A percentile compares a stretch with the other conserved stretches of the same genome.
Evolutionary conservation across 495 filamentous ascomycete species (phyloP).

Genomic region (Parathielavia appendiculata): DNA sequence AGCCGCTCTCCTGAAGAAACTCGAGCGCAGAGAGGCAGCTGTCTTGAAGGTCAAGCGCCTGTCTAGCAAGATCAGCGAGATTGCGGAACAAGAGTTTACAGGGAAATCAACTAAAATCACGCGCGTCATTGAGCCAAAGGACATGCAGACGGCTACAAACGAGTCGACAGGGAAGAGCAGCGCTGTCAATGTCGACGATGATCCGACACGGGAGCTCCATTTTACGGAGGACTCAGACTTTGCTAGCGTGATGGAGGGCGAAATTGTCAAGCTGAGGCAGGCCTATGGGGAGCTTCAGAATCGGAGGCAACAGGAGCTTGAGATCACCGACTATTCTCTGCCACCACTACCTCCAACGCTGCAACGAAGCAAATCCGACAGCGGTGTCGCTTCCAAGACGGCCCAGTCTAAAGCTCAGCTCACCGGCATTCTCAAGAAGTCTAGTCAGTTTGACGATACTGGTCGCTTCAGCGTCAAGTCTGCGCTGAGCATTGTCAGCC

Average conservation of each 20-base stretch:
- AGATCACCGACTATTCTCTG: constrained; percentile 22
- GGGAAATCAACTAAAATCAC: constrained; percentile 35
- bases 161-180: constrained; percentile 32
- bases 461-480: constrained; percentile 43
- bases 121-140: constrained; percentile 35
- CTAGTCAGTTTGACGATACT: constrained; percentile 40
- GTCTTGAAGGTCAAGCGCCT: constrained; percentile 35
- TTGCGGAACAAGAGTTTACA: constrained; percentile 30
- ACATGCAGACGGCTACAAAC: constrained; percentile 6
- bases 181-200: constrained; percentile 33
- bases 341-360: constrained; percentile 19
- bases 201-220: constrained; percentile 40
- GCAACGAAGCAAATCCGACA: constrained; percentile 24
- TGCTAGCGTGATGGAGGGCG: constrained; percentile 37
- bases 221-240: constrained; percentile 41
- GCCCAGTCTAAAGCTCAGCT: constrained; percentile 29
- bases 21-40: constrained; percentile 33
- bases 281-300: constrained; percentile 33
- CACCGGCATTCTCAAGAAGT: constrained; percentile 42
- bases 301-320: constrained; percentile 18
- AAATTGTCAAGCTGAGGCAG: constrained; percentile 36
- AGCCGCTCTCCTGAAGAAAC: constrained; percentile 29
- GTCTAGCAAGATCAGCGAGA: constrained; percentile 30
- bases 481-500: constrained; percentile 33
- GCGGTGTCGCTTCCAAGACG: constrained; percentile 23